A percentile compares a stretch with the other conserved stretches of the same genome.
phyloP scores from a whole-genome alignment of 805 yeast genomes.

The Starmerella sirachaensis region DNA sequence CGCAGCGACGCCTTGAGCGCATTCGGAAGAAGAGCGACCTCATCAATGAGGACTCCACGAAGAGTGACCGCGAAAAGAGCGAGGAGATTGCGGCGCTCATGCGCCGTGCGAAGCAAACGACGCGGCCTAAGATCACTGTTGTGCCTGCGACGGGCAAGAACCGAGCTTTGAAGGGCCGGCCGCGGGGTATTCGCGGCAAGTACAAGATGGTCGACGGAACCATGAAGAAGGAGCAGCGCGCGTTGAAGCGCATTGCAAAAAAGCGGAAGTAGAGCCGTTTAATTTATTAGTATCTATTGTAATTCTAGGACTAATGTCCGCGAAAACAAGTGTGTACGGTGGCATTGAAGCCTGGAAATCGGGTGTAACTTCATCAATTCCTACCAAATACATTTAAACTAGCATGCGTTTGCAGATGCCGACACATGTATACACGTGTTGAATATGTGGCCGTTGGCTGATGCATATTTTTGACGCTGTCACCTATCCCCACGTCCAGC shows the following conservation, averaged over 20 bases:
- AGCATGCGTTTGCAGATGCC: no score
- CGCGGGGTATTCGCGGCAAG: constrained; percentile 92
- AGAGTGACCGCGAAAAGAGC: constrained; percentile 88
- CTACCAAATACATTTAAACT: no score
- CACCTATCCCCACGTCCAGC: no score
- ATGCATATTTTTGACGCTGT: no score
- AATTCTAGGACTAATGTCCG: background rate
- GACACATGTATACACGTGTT: no score
- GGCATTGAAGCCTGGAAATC: no score
- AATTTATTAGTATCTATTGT: background rate
- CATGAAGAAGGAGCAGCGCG: constrained; percentile 93
- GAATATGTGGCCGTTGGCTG: no score
- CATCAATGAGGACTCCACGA: constrained; percentile 75
- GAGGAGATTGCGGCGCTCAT: constrained; percentile 80
- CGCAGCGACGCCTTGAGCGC: constrained; percentile 73
- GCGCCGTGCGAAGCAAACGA: constrained; percentile 59
- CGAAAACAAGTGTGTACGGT: background rate
- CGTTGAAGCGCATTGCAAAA: constrained; percentile 79
- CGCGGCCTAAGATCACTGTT: constrained; percentile 72
- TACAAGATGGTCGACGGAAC: constrained; percentile 99
- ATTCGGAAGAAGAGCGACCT: constrained; percentile 84
- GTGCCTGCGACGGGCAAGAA: constrained; percentile 81
- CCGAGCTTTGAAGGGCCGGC: constrained; percentile 85
- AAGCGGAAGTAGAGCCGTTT: constrained; percentile 46
- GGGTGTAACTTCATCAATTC: no score